These are phyloP conservation scores for Tilletia horrida DNA, from an alignment of 1,284 basidiomycete genomes.

Conservation along the genomic window DNA sequence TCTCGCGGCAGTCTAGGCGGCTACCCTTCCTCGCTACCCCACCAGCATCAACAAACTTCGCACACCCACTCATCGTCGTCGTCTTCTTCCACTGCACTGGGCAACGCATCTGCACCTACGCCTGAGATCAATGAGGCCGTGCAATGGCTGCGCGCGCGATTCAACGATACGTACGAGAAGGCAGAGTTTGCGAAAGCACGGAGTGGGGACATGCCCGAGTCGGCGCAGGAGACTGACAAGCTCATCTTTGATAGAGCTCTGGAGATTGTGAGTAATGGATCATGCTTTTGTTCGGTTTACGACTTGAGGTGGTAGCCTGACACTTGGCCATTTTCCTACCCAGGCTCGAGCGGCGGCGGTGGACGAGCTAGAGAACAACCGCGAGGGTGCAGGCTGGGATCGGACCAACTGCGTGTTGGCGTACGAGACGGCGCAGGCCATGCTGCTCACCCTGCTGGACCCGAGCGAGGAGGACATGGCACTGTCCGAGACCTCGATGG, in stretches of 20 bases:
- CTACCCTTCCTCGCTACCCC: too few relatives aligned
- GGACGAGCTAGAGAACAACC: constrained; percentile 70
- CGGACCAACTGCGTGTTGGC: constrained; percentile 74
- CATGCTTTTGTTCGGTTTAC: constrained; percentile 45
- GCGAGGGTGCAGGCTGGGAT: constrained; percentile 64
- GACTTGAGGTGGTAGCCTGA: neutral
- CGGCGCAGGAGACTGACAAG: constrained; percentile 58
- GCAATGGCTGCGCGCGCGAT: constrained; percentile 62
- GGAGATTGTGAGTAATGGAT: constrained; percentile 62
- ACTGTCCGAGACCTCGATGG: constrained; percentile 39
- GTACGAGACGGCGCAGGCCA: constrained; percentile 91
- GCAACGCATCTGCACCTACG: constrained; percentile 33
- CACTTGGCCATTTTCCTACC: neutral
- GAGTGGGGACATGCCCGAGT: constrained; percentile 58
- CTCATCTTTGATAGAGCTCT: constrained; percentile 62
- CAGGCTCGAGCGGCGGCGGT: constrained; percentile 87
- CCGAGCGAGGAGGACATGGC: constrained; percentile 70
- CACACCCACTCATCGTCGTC: too few relatives aligned
- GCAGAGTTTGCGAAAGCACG: constrained; percentile 61
- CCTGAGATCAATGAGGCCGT: constrained; percentile 61
- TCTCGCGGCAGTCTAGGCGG: neutral
- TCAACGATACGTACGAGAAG: constrained; percentile 63
- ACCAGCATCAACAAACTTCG: too few relatives aligned
- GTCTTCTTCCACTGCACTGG: too few relatives aligned
- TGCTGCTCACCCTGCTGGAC: constrained; percentile 84